Base-by-base conservation (phyloP, 306 rosid genomes). In the Cucumis melo region DNA sequence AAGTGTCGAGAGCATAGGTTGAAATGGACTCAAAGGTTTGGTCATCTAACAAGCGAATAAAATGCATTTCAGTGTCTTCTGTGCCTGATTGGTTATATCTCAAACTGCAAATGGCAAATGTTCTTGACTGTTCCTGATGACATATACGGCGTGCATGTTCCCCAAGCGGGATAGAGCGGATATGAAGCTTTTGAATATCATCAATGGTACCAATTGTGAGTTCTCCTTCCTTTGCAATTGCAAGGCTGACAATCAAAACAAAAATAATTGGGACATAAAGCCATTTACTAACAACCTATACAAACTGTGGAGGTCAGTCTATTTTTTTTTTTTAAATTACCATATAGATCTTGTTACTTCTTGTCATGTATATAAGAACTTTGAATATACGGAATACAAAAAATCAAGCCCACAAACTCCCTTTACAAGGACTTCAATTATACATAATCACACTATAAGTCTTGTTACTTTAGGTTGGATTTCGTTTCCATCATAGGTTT, bases 121-220 rank as follows among this genome's bases (percentile, higher is more conserved):
- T 90, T 83, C 96, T 87, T 57, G 99, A 89, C 84, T 95, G 98
- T 89, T 95, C 98, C 89, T 95, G 99, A 84, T 95, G 99, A 81
- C 96, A 90, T 64, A 94, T 94, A 38, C 99, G 93, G 0, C 93
- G 91, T 27, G 97, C 93, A 44, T 94, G 99, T 86, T 92, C 99
- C 74, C 98, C 98, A 23, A 95, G 85, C 20, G 96, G 98, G 68
- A 95, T 90, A 75, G 99, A 84, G 72, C 99, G 98, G 74, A 95
- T 95, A 80, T 95, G 99, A 77, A 95, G 99, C 85, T 95, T 95
- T 85, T 92, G 99, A 79, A 95, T 95, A 83, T 94, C 97, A 78
- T 94, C 99, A 71, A 95, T 95, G 85, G 97, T 95, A 78, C 99
- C 99, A 63, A 95, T 92, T 41, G 99, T 92, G 60, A 95, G 99